These are phyloP conservation scores for Nannizziopsis barbatae DNA, from an alignment of 2,329 filamentous ascomycete species.

Conservation along the genomic window DNA sequence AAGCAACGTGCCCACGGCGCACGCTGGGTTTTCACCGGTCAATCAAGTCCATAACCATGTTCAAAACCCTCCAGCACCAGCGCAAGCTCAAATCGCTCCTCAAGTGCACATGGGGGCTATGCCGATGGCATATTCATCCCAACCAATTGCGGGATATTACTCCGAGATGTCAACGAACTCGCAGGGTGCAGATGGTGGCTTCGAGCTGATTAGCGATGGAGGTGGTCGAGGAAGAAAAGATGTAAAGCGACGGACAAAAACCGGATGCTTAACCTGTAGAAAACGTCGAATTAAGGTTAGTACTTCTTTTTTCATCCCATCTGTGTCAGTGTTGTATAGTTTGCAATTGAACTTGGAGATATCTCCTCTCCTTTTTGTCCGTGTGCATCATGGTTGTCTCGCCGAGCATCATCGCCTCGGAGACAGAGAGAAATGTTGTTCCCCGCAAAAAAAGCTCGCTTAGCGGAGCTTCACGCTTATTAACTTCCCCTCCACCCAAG, in stretches of 20 bases:
- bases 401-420: too few relatives aligned
- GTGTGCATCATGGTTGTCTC: background rate
- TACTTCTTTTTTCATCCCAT: constrained; percentile 14
- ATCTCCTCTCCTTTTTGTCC: background rate
- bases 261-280: constrained; percentile 55
- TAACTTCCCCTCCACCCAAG: background rate
- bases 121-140: constrained; percentile 16
- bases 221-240: constrained; percentile 52
- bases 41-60: constrained; percentile 28
- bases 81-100: constrained; percentile 2
- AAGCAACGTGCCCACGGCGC: constrained; percentile 21
- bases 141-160: constrained; percentile 37
- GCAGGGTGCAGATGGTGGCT: constrained; percentile 39
- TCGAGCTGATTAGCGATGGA: constrained; percentile 40
- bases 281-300: constrained; percentile 63
- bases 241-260: constrained; percentile 65
- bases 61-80: constrained; percentile 13
- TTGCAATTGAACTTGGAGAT: constrained; percentile 3
- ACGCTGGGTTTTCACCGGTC: constrained; percentile 23
- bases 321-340: background rate
- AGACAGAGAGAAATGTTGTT: background rate
- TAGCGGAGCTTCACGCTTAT: constrained; percentile 9
- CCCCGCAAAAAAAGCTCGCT: constrained; percentile 14
- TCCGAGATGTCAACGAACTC: constrained; percentile 33
- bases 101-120: constrained; percentile 9